phyloP scores from a whole-genome alignment of 768 basidiomycete species.

The Tylopilus balloui region DNA sequence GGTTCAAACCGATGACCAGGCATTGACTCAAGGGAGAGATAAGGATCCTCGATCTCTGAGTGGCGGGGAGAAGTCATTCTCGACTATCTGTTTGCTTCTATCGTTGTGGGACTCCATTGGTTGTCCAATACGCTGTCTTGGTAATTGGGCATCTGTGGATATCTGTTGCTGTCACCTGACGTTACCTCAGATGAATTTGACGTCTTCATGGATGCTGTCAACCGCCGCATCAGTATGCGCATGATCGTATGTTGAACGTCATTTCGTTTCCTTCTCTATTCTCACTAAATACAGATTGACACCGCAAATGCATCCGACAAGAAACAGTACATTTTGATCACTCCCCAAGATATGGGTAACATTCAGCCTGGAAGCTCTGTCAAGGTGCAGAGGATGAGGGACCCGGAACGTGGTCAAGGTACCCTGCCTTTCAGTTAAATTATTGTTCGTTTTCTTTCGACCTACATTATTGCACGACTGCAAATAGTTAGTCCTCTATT shows the following conservation, averaged over 20 bases:
- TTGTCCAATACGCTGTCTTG: constrained; percentile 89
- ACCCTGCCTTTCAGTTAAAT: constrained; percentile 34
- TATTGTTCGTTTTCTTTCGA: not conserved
- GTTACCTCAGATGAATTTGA: constrained; percentile 81
- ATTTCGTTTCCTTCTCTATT: not conserved
- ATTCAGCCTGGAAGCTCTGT: constrained; percentile 64
- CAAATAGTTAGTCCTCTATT: not conserved
- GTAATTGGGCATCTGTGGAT: constrained; percentile 35
- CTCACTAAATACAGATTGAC: constrained; percentile 56
- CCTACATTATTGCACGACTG: constrained; percentile 2
- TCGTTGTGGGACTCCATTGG: constrained; percentile 95
- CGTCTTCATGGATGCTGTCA: constrained; percentile 95
- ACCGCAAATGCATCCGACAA: constrained; percentile 82
- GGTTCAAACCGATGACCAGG: constrained; percentile 82
- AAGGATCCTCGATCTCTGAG: constrained; percentile 85
- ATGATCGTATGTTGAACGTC: constrained; percentile 67
- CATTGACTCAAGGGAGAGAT: constrained; percentile 59
- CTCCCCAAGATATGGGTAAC: constrained; percentile 89
- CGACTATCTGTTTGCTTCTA: constrained; percentile 90
- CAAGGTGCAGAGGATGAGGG: constrained; percentile 70
- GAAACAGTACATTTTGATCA: constrained; percentile 94
- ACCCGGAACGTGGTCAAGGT: constrained; percentile 68
- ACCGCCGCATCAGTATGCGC: constrained; percentile 88
- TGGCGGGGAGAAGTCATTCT: constrained; percentile 96
- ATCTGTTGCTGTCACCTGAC: constrained; percentile 8